Percentiles rank a stretch among this genome's conserved stretches.
phyloP scores from a whole-genome alignment of 2,329 filamentous ascomycete species.

The Myriosclerotinia scirpicola region DNA sequence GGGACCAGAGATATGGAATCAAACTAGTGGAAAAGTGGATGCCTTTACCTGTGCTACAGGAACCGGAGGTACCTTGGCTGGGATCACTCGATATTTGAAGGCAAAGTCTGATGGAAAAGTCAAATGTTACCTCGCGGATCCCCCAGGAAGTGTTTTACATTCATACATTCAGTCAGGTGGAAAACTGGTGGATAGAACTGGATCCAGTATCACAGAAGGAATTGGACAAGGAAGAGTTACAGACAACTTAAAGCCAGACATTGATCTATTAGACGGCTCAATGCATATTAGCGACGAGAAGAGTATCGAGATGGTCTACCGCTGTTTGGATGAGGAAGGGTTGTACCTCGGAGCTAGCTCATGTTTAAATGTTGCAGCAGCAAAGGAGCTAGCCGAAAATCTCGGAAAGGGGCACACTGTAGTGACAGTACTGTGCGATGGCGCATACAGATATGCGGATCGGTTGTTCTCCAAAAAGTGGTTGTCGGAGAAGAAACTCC shows the following conservation, averaged over 20 bases:
- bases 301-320: slow-evolving; percentile 96
- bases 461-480: slow-evolving; percentile 89
- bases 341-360: slow-evolving; percentile 93
- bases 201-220: slow-evolving; percentile 92
- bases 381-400: slow-evolving; percentile 89
- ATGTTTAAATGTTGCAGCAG: slow-evolving; percentile 90
- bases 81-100: slow-evolving; percentile 86
- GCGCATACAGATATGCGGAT: slow-evolving; percentile 96
- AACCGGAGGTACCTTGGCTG: slow-evolving; percentile 87
- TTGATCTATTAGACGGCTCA: slow-evolving; percentile 80
- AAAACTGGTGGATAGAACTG: slow-evolving; percentile 74
- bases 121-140: slow-evolving; percentile 88
- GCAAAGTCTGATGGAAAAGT: slow-evolving; percentile 74
- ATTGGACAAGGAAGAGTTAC: slow-evolving; percentile 96
- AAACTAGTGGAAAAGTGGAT: slow-evolving; percentile 82
- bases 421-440: slow-evolving; percentile 91
- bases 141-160: slow-evolving; percentile 89
- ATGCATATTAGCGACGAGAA: slow-evolving; percentile 86
- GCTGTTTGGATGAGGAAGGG: slow-evolving; percentile 93
- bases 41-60: slow-evolving; percentile 96
- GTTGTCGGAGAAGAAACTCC: slow-evolving; percentile 81
- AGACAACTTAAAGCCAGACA: slow-evolving; percentile 86
- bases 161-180: slow-evolving; percentile 87
- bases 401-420: slow-evolving; percentile 86
- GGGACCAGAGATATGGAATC: slow-evolving; percentile 94